Percentiles rank a stretch among this genome's conserved stretches.
Evolutionary conservation across 164 flowering plant species (phyloP).

Genomic region (Brasenia schreberi): DNA sequence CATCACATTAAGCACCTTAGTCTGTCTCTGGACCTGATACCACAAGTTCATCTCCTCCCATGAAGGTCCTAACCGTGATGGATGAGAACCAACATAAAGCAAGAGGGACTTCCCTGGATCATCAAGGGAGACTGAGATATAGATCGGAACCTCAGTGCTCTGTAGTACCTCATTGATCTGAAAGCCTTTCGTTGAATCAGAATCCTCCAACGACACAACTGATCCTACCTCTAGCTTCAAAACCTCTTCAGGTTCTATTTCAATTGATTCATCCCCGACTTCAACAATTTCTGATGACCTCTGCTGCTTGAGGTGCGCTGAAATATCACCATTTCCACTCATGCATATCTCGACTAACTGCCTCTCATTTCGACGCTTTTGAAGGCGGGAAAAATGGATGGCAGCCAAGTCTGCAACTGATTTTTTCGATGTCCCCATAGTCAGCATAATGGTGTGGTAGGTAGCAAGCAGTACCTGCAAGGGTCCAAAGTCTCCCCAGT

Average conservation of each 20-base stretch:
- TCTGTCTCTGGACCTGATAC: slow-evolving; percentile 95
- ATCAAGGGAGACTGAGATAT: slow-evolving; percentile 49
- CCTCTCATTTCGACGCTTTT: slow-evolving; percentile 54
- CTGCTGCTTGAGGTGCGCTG: slow-evolving; percentile 35
- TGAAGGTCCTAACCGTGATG: slow-evolving; percentile 82
- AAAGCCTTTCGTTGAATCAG: slow-evolving; percentile 51
- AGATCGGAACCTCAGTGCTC: slow-evolving; percentile 35
- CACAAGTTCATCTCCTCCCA: slow-evolving; percentile 88
- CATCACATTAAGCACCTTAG: slow-evolving; percentile 59
- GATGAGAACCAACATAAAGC: slow-evolving; percentile 68
- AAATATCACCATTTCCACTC: slow-evolving; percentile 34
- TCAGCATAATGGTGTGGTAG: slow-evolving; percentile 54
- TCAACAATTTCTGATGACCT: slow-evolving; percentile 76
- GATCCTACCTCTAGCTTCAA: slow-evolving; percentile 58
- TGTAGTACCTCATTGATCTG: slow-evolving; percentile 39
- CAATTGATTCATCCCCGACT: slow-evolving; percentile 38
- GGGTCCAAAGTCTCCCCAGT: slow-evolving; percentile 86
- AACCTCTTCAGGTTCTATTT: slow-evolving; percentile 24
- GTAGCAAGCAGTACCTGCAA: slow-evolving; percentile 69
- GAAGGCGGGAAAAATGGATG: slow-evolving; percentile 59
- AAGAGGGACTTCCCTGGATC: slow-evolving; percentile 43
- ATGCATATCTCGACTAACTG: slow-evolving; percentile 28
- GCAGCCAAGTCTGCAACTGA: slow-evolving; percentile 73
- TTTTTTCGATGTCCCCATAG: slow-evolving; percentile 52
- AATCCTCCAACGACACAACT: slow-evolving; percentile 72